A percentile compares a stretch with the other conserved stretches of the same genome.
Conservation (phyloP, 2,329 filamentous ascomycete genomes). For the Pseudogymnoascus sp. region DNA sequence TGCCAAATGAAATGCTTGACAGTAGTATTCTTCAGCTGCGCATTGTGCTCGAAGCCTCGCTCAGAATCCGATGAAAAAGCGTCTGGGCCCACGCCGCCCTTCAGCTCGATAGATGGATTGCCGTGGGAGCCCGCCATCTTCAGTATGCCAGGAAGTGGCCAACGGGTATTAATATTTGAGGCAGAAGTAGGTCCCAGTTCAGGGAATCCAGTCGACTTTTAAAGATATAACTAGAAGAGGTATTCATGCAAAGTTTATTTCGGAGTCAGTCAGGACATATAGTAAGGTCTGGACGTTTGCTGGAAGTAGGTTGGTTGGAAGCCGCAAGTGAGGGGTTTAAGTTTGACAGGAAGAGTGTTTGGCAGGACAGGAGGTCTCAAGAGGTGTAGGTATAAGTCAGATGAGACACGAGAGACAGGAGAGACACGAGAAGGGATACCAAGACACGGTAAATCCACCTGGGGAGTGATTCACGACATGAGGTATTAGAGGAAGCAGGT, state of each 20-base stretch:
- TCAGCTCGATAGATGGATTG: neutral
- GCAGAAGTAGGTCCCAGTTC: neutral
- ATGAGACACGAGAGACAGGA: neutral
- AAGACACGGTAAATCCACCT: neutral
- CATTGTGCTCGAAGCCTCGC: slow-evolving; percentile 12
- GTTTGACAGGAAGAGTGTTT: neutral
- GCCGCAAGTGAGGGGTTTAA: neutral
- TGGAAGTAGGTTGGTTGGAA: neutral
- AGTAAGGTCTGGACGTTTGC: neutral
- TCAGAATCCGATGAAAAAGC: neutral
- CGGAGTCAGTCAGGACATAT: neutral
- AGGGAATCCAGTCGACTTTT: neutral
- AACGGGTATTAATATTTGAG: neutral
- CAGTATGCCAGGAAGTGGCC: neutral
- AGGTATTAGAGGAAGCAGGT: neutral
- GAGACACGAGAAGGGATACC: neutral
- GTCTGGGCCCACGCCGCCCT: neutral
- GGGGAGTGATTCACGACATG: neutral
- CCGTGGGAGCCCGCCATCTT: neutral
- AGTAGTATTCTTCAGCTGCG: slow-evolving; percentile 52
- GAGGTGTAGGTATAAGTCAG: neutral
- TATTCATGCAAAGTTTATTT: neutral
- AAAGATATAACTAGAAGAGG: neutral
- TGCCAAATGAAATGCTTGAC: slow-evolving; percentile 60
- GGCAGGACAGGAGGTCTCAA: neutral